Evolutionary conservation across 176 grass and related monocot species (phyloP).

Genomic region (Areca catechu): DNA sequence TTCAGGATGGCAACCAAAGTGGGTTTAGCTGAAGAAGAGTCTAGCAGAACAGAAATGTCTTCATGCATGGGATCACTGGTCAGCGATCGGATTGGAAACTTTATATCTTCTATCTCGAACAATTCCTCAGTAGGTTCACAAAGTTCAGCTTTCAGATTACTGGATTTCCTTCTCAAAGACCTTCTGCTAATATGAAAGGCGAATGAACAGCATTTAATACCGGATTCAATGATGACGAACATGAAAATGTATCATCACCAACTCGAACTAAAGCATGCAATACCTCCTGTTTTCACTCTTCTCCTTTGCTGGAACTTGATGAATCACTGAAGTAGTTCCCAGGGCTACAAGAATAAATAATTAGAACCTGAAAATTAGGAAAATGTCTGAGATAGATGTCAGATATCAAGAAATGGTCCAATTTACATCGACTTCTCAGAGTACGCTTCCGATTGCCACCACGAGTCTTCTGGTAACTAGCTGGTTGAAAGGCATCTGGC

Average conservation of each 20-base stretch:
- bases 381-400: too few species aligned
- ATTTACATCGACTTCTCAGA: conserved; percentile 22
- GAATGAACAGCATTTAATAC: too few species aligned
- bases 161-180: neutral
- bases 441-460: conserved; percentile 2
- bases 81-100: conserved; percentile 1
- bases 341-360: conserved; percentile 26
- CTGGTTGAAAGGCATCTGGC: conserved; percentile 11
- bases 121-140: too few species aligned
- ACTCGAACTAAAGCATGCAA: conserved; percentile 9
- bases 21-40: conserved; percentile 4
- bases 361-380: neutral
- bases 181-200: conserved; percentile 18
- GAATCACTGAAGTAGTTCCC: conserved; percentile 5
- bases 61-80: conserved; percentile 1
- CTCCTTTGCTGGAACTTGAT: conserved; percentile 7
- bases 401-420: too few species aligned
- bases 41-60: conserved; percentile 5
- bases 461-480: neutral
- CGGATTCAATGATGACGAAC: too few species aligned
- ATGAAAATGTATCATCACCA: too few species aligned
- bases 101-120: conserved; percentile 2
- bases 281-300: conserved; percentile 20
- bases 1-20: conserved; percentile 2
- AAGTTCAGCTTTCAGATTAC: too few species aligned